Conservation (phyloP, 73 alveolate species). For the Breviolum minutum region DNA sequence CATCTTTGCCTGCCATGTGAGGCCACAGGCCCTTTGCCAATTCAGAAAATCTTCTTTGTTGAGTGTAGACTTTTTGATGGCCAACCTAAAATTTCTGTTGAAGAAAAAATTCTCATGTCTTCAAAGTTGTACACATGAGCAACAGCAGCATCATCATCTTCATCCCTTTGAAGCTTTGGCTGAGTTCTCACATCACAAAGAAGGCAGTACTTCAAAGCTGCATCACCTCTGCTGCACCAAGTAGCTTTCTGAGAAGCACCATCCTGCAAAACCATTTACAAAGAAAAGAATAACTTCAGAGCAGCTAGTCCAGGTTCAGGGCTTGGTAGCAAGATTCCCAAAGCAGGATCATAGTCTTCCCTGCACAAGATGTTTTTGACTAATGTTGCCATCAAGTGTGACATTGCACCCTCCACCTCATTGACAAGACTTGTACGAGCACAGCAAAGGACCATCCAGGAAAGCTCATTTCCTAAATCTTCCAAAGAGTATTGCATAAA, state of each 20-base stretch:
- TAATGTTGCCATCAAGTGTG: not conserved
- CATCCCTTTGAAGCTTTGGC: not conserved
- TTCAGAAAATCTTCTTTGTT: not conserved
- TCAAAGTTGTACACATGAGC: not conserved
- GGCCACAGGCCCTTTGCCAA: not conserved
- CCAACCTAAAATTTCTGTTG: not conserved
- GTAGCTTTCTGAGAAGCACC: conserved; percentile 17
- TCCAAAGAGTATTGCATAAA: not conserved
- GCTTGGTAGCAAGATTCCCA: not conserved
- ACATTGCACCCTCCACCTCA: not conserved
- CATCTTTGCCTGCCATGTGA: not conserved
- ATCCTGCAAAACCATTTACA: conserved; percentile 21
- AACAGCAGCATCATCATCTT: not conserved
- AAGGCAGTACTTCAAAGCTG: conserved; percentile 5
- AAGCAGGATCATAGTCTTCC: not conserved
- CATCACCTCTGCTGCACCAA: conserved; percentile 16
- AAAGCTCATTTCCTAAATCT: not conserved
- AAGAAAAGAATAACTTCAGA: not conserved
- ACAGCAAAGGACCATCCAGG: not conserved
- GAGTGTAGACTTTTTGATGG: not conserved
- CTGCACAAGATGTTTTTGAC: not conserved
- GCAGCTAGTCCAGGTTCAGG: not conserved
- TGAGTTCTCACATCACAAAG: not conserved
- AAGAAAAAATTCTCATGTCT: not conserved
- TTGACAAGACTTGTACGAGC: not conserved